Evolutionary conservation across 176 grass and related monocot species (phyloP), one percentile per base, ranked within the genome.

Genomic region (Zoysia pacifica): DNA sequence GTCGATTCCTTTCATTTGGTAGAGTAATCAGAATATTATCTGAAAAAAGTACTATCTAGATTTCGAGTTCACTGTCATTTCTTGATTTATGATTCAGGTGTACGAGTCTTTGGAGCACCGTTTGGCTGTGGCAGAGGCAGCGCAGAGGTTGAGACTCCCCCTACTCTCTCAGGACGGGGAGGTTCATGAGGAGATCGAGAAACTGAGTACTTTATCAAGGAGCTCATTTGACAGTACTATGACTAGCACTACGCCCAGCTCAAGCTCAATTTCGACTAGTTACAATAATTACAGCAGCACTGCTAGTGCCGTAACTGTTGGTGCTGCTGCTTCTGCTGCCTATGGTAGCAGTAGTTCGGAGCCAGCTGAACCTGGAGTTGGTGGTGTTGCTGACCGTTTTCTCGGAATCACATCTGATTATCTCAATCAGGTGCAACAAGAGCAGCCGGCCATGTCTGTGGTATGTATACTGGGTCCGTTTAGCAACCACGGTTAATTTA

Each of bases 41-140:
- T 19, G 1, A 19, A 15, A 58, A 58, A 9, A 36, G 28, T 60
- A 35, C 43, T n/a, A 41, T 44, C 16, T 70, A 3, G 2, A 48
- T 10, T 0, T 13, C 11, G 2, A 55, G 16, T 48, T 69, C 65
- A 66, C 74, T 81, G 11, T 51, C 2, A 0, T 7, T 62, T 50
- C 45, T 20, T 3, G 73, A 65, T 35, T 11, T 80, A 5, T 71
- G 14, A 45, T 78, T 41, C 88, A 98, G 96, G 92, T 98, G 59
- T 98, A 94, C 2, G 96, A 98, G 56, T 95, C 90, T 10, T 75
- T 98, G 81, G 92, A 98, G 79, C 96, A 98, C 70, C 92, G 82
- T 61, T 70, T 95, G 43, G 66, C 73, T 2, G 88, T 95, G 38
- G 90, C 84, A 0, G 96, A 98, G 84, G 96, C 92, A 0, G 83